phyloP scores from a whole-genome alignment of 768 basidiomycete genomes.

The Leccinum imitatum region DNA sequence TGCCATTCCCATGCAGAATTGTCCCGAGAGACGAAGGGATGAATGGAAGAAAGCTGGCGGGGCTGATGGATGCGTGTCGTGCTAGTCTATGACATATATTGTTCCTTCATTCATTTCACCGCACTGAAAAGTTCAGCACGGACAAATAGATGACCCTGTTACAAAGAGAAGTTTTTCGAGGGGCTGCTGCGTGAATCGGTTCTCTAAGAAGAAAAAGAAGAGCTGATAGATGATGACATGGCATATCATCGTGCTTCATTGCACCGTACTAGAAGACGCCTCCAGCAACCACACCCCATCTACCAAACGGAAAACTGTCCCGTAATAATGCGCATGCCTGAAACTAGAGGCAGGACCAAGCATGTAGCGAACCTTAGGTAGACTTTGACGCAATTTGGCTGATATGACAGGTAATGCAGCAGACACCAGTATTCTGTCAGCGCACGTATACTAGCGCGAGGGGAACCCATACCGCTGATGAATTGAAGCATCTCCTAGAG shows the following conservation, averaged over 20 bases:
- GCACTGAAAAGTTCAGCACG: neutral
- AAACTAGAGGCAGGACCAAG: too few species aligned
- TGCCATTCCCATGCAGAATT: neutral
- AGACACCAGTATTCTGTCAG: neutral
- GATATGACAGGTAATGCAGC: too few species aligned
- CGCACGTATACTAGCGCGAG: neutral
- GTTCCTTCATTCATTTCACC: neutral
- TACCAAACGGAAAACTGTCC: too few species aligned
- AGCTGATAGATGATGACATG: too few species aligned
- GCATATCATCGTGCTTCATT: too few species aligned
- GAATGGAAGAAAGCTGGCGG: neutral
- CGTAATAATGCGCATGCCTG: too few species aligned
- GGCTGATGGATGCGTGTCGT: neutral
- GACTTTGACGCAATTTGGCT: too few species aligned
- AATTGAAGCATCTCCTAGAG: neutral
- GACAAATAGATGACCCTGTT: neutral
- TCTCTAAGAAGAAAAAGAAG: too few species aligned
- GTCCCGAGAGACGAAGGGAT: neutral
- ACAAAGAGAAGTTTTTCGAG: neutral
- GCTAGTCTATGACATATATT: neutral
- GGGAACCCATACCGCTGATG: neutral
- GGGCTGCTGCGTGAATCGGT: too few species aligned
- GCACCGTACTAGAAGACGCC: too few species aligned
- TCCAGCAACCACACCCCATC: too few species aligned
- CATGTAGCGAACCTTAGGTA: too few species aligned